phyloP scores from a whole-genome alignment of 2,329 filamentous ascomycete genomes.

The Fusarium cicatricum region DNA sequence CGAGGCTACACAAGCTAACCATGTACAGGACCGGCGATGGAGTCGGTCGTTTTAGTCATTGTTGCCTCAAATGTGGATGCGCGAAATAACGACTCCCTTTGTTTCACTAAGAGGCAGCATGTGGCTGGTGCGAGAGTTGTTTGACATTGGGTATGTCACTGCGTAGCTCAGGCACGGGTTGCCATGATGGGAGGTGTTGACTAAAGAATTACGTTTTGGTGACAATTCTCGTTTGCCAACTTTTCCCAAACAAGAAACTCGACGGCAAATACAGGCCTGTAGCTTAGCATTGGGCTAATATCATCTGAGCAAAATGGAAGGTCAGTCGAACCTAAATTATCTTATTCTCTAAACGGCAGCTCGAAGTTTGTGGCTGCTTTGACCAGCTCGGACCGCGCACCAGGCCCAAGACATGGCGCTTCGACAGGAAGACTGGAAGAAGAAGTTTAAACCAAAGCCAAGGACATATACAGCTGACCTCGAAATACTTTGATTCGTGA shows the following conservation, averaged over 20 bases:
- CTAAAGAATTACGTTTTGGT: background rate
- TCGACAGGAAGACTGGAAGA: background rate
- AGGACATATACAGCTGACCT: background rate
- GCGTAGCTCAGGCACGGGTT: too few relatives aligned
- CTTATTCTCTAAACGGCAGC: too few relatives aligned
- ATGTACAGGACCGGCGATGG: too few relatives aligned
- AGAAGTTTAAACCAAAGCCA: background rate
- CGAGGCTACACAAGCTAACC: too few relatives aligned
- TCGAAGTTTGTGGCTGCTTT: too few relatives aligned
- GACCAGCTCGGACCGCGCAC: background rate
- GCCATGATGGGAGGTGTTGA: background rate
- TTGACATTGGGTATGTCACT: too few relatives aligned
- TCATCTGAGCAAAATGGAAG: background rate
- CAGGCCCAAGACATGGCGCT: too few relatives aligned
- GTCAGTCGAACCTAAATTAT: background rate
- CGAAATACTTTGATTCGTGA: background rate
- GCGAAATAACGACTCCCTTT: too few relatives aligned
- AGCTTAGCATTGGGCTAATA: background rate
- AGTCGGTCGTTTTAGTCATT: too few relatives aligned
- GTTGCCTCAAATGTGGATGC: too few relatives aligned
- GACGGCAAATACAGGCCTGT: background rate
- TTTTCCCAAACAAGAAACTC: background rate
- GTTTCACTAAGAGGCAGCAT: too few relatives aligned
- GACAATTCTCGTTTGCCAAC: background rate
- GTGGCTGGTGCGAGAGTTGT: too few relatives aligned